Conservation (phyloP, 208 protist genomes). For the Trypanosoma lewisi region DNA sequence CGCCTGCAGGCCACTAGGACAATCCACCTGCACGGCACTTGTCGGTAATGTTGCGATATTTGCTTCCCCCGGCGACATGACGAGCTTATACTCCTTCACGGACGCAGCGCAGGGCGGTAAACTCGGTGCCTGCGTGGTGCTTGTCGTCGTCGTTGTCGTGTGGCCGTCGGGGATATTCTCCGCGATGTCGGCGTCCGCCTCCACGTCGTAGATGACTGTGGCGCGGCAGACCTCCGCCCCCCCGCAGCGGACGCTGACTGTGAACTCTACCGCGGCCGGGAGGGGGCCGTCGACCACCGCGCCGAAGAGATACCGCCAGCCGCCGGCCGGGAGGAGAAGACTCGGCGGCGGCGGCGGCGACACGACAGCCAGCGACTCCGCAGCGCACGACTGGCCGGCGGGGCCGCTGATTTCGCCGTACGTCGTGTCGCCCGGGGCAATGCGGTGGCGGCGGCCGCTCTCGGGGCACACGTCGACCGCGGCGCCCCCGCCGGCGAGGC, state of each 20-base stretch:
- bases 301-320: conserved; percentile 43
- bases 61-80: conserved; percentile 10
- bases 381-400: background rate
- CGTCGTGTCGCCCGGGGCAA: conserved; percentile 2
- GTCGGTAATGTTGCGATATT: conserved; percentile 21
- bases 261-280: conserved; percentile 28
- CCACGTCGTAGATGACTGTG: conserved; percentile 24
- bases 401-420: conserved; percentile 11
- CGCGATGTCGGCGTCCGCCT: background rate
- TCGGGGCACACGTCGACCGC: conserved; percentile 13
- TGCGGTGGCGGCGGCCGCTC: conserved; percentile 7
- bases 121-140: conserved; percentile 15
- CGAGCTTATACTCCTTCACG: conserved; percentile 3
- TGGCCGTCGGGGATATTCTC: background rate
- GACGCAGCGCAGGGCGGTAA: conserved; percentile 32
- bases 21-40: conserved; percentile 17
- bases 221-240: conserved; percentile 37
- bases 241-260: conserved; percentile 39
- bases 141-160: conserved; percentile 19
- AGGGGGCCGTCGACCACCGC: conserved; percentile 13
- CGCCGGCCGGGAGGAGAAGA: conserved; percentile 28
- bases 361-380: conserved; percentile 11
- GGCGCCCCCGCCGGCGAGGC: conserved; percentile 1
- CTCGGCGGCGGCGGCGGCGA: conserved; percentile 15
- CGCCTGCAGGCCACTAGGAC: background rate